Conservation (phyloP, 2,329 filamentous ascomycete species). For the Venturia aucupariae region DNA sequence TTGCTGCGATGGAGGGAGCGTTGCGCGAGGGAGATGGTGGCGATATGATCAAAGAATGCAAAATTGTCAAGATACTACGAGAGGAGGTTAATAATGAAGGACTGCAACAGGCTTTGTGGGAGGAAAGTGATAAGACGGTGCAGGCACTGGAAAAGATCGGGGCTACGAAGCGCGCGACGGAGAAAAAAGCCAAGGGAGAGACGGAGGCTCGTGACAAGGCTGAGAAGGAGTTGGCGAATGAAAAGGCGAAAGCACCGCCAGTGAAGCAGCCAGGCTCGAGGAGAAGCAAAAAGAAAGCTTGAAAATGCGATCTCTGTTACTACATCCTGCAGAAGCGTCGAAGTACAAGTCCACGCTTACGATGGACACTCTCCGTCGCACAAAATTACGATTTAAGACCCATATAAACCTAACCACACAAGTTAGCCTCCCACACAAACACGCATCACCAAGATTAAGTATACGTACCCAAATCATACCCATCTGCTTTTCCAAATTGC, state of each 20-base stretch:
- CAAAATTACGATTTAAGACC: not conserved
- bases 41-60: constrained; percentile 81
- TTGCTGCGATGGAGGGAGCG: constrained; percentile 72
- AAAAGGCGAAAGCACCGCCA: not conserved
- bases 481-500: constrained; percentile 6
- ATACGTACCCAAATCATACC: constrained; percentile 9
- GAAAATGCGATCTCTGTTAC: not conserved
- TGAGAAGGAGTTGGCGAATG: not conserved
- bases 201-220: not conserved
- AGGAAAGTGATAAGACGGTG: constrained; percentile 76
- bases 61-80: constrained; percentile 60
- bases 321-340: not conserved
- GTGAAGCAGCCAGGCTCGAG: constrained; percentile 13
- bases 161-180: constrained; percentile 51
- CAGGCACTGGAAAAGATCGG: constrained; percentile 72
- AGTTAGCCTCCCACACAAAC: not conserved
- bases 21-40: constrained; percentile 60
- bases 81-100: constrained; percentile 69
- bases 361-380: not conserved
- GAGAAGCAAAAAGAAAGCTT: constrained; percentile 12
- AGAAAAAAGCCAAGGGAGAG: constrained; percentile 33
- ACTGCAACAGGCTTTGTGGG: constrained; percentile 78
- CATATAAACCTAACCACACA: not conserved
- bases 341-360: not conserved
- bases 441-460: not conserved